Percentiles rank a stretch among this genome's conserved stretches.
Evolutionary conservation across 208 protist species (phyloP).

Genomic region (Acanthamoeba culbertsoni): DNA sequence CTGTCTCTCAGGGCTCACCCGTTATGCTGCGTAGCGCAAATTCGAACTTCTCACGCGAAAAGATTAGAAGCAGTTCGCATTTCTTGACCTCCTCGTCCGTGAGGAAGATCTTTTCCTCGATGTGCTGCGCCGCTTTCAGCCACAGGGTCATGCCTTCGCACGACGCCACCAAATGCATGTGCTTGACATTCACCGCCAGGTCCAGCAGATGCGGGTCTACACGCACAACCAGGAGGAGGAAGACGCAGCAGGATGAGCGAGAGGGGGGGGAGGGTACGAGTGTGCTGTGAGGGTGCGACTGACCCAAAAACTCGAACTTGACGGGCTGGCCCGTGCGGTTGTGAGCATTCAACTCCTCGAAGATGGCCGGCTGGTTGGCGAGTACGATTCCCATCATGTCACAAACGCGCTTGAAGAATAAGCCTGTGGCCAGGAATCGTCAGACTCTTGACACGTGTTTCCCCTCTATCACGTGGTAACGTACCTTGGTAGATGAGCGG

Average conservation of each 20-base stretch:
- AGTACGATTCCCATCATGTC: constrained; percentile 56
- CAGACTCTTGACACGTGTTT: too few species aligned
- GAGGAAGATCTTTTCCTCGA: constrained; percentile 45
- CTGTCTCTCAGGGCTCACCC: too few species aligned
- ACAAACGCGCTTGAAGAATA: constrained; percentile 43
- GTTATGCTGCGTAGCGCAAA: constrained; percentile 48
- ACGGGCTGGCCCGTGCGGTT: background rate
- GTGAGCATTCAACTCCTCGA: constrained; percentile 19
- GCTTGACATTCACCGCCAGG: constrained; percentile 36
- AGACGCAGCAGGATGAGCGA: background rate
- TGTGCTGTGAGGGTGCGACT: background rate
- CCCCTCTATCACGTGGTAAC: too few species aligned
- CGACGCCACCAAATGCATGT: constrained; percentile 49
- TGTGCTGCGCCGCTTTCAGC: background rate
- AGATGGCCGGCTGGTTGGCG: constrained; percentile 18
- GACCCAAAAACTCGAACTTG: constrained; percentile 44
- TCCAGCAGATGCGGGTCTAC: constrained; percentile 51
- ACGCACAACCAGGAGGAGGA: background rate
- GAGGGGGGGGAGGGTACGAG: background rate
- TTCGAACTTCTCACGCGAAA: constrained; percentile 43
- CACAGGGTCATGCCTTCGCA: constrained; percentile 31
- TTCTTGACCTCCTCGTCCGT: constrained; percentile 52
- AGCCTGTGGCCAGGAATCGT: background rate
- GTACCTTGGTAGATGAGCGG: constrained; percentile 25
- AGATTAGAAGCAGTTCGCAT: constrained; percentile 35